A percentile compares a stretch with the other conserved stretches of the same genome.
phyloP scores from a whole-genome alignment of 139 green algal species.

The Micromonas commoda region DNA sequence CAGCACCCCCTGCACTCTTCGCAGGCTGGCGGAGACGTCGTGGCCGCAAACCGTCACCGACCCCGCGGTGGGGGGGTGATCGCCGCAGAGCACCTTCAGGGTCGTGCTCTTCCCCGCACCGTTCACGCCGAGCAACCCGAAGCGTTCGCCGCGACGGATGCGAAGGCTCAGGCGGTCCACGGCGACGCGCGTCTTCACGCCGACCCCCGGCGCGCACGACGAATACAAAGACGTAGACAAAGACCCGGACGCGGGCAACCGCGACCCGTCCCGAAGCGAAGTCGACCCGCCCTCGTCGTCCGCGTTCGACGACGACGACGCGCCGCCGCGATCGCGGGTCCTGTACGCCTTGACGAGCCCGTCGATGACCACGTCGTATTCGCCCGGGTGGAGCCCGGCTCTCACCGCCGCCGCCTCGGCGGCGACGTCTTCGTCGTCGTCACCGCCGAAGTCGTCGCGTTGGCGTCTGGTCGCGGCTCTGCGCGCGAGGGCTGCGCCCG shows the following conservation, averaged over 20 bases:
- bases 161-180: not conserved
- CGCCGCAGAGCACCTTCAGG: constrained; percentile 21
- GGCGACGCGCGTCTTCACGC: constrained; percentile 19
- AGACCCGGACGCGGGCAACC: too few relatives aligned
- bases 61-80: constrained; percentile 11
- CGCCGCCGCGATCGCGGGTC: too few relatives aligned
- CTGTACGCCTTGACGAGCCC: not conserved
- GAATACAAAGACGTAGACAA: too few relatives aligned
- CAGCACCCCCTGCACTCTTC: constrained; percentile 20
- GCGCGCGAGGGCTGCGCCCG: not conserved
- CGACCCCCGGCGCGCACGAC: too few relatives aligned
- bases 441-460: too few relatives aligned
- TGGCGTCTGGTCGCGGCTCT: not conserved
- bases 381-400: too few relatives aligned
- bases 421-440: too few relatives aligned
- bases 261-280: too few relatives aligned
- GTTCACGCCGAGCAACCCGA: constrained; percentile 68
- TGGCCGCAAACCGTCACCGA: not conserved
- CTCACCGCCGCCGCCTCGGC: too few relatives aligned
- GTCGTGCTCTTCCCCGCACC: constrained; percentile 75
- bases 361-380: constrained; percentile 2
- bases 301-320: too few relatives aligned
- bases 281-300: too few relatives aligned
- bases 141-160: constrained; percentile 28
- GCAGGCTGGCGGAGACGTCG: constrained; percentile 3